Conservation (phyloP, 2,329 filamentous ascomycete species). For the Leptographium procerum region DNA sequence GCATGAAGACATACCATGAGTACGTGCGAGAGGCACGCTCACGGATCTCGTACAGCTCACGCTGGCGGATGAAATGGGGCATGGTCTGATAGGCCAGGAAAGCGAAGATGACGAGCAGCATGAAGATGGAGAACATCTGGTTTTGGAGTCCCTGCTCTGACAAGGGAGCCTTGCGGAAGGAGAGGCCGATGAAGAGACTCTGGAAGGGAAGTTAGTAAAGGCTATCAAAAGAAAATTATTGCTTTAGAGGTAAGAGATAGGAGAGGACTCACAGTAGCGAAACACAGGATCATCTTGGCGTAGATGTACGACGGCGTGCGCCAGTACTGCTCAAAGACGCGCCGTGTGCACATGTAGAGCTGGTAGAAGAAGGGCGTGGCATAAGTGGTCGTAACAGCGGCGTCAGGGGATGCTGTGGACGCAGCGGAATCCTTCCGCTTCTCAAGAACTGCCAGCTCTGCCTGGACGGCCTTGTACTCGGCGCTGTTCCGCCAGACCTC, state of each 20-base stretch:
- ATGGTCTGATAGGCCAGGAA: conserved; percentile 49
- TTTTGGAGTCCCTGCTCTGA: conserved; percentile 52
- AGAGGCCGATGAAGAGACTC: conserved; percentile 53
- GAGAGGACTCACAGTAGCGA: not conserved
- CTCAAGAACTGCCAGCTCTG: conserved; percentile 32
- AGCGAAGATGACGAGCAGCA: conserved; percentile 51
- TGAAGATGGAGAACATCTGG: conserved; percentile 47
- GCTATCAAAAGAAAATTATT: no score
- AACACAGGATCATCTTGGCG: conserved; percentile 50
- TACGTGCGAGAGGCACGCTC: conserved; percentile 55
- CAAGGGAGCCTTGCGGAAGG: conserved; percentile 45
- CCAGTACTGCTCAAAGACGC: conserved; percentile 72
- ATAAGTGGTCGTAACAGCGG: conserved; percentile 42
- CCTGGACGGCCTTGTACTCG: conserved; percentile 59
- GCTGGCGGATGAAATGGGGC: conserved; percentile 56
- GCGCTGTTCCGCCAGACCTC: conserved; percentile 26
- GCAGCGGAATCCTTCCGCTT: conserved; percentile 14
- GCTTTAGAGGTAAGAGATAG: no score
- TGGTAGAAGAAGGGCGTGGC: conserved; percentile 55
- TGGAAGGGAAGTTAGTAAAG: conserved; percentile 15
- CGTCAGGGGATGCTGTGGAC: not conserved
- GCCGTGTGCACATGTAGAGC: conserved; percentile 45
- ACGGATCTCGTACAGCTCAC: conserved; percentile 54
- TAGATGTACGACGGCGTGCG: conserved; percentile 66
- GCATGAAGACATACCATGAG: conserved; percentile 54